Base-by-base conservation (phyloP, 805 yeast species). In the Candida methanosorbosa region DNA sequence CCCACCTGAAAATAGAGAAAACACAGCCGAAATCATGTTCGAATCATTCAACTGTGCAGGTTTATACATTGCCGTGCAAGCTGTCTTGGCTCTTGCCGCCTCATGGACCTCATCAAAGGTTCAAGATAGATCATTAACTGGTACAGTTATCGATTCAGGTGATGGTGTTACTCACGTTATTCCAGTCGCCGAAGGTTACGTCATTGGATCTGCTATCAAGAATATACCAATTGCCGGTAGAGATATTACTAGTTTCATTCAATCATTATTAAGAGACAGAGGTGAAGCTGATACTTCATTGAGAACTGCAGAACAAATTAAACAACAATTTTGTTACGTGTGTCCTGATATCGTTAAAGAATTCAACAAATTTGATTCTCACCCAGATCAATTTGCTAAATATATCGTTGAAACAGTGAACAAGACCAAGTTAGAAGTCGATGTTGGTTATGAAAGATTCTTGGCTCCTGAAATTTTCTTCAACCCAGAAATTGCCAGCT, bases 1-100 rank as follows among this genome's bases (percentile, higher is more conserved):
- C 54, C 97, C 99, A n/a, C 99, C 99, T 6, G 99, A 92, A 66
- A 92, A 92, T 62, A 83, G 99, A 65, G 98, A 92, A 59, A 86
- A 85, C 57, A 87, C 95, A 1, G 99, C 99, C 11, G 99, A 92
- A 59, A 92, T 92, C 55, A 92, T 92, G 94, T 92, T 92, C 64
- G 99, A 92, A 65, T 79, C 95, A 15, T 92, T 92, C 72, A 92
- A 92, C 59, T 92, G 99, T 64, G 97, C 97, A 14, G 99, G 99
- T 40, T 68, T 92, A 41, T 92, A 92, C 63, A 92, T 92, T 54
- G 98, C 98, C 12, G 99, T 92, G 13, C 99, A 92, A 66, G 99
- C 99, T 0, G 99, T 92, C 27, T 69, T 92, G 43, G 99, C 99
- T 1, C 70, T 92, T 48, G 99, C 99, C 6, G 98, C 98, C 1